Evolutionary conservation across 305 asterid species (phyloP), one percentile per base, ranked within the genome.

Genomic region (Fraxinus nigra): DNA sequence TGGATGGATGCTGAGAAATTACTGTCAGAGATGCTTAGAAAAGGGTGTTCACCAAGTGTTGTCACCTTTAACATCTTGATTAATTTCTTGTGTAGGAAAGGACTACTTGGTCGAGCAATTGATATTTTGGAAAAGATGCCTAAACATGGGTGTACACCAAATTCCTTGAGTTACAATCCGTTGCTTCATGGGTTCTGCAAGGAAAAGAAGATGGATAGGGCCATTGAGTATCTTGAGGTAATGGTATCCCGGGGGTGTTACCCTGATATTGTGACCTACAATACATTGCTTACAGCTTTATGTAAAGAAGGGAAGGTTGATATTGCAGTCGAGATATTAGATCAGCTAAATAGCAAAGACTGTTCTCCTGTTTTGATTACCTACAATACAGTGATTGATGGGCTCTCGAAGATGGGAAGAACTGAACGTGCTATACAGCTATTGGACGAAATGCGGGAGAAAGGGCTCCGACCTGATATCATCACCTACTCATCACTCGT

Each of bases 1-100:
- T 95, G 99, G 99, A 89, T 87, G 95, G 98, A 95, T 84, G 98
- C 97, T 0, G 96, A 94, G 92, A 94, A 88, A n/a, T 87, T 95
- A 56, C 80, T 95, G 73, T 82, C 90, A 0, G 98, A 95, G 82
- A 95, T 95, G 99, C 88, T 91, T 82, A 86, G 87, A 40, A 93
- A 91, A 82, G 96, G 97, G 0, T 92, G 97, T 83, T 86, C 96
- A 5, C 99, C 99, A 0, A 95, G 96, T 69, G 97, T 95, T 14
- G 97, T 94, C 40, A 95, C 98, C 0, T 95, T 92, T 75, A 94
- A 95, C 80, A 95, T 94, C 77, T 84, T 95, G 91, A 94, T 95
- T 63, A 94, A 92, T 79, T 94, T 91, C 86, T 85, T 95, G 33
- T 93, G 97, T 61, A 87, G 97, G 86, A 94, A 88, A 84, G 94